Evolutionary conservation across 2,329 filamentous ascomycete genomes (phyloP).

Genomic region (Tolypocladium ophioglossoides): DNA sequence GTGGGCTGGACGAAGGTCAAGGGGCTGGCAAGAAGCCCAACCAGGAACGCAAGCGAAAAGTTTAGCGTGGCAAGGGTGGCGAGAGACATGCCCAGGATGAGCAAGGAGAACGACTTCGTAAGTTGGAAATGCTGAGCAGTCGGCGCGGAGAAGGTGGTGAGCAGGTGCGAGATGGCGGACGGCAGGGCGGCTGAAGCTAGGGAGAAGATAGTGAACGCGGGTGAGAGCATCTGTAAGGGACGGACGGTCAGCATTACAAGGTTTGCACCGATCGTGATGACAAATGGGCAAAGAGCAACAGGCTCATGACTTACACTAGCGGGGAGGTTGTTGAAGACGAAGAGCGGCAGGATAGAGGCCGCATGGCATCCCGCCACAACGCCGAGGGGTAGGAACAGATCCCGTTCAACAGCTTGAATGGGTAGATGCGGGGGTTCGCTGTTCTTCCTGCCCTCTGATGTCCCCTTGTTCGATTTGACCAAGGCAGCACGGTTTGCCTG

Average conservation of each 20-base stretch:
- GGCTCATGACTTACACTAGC: conserved; percentile 42
- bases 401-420: conserved; percentile 39
- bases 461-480: not conserved
- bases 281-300: not conserved
- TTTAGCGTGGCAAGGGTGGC: conserved; percentile 91
- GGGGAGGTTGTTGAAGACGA: conserved; percentile 69
- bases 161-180: conserved; percentile 40
- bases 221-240: conserved; percentile 41
- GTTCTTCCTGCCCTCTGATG: conserved; percentile 12
- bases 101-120: conserved; percentile 83
- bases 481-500: not conserved
- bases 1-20: conserved; percentile 61
- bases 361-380: conserved; percentile 66
- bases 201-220: conserved; percentile 48
- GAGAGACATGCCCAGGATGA: conserved; percentile 83
- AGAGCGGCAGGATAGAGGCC: conserved; percentile 69
- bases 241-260: not conserved
- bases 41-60: conserved; percentile 79
- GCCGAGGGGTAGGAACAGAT: conserved; percentile 62
- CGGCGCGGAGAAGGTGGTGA: conserved; percentile 41
- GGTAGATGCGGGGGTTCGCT: conserved; percentile 14
- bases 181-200: conserved; percentile 46
- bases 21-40: conserved; percentile 70
- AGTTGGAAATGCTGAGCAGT: conserved; percentile 64
- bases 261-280: not conserved